phyloP scores from a whole-genome alignment of 371 early-diverging fungal genomes.

The Apophysomyces trapeziformis region DNA sequence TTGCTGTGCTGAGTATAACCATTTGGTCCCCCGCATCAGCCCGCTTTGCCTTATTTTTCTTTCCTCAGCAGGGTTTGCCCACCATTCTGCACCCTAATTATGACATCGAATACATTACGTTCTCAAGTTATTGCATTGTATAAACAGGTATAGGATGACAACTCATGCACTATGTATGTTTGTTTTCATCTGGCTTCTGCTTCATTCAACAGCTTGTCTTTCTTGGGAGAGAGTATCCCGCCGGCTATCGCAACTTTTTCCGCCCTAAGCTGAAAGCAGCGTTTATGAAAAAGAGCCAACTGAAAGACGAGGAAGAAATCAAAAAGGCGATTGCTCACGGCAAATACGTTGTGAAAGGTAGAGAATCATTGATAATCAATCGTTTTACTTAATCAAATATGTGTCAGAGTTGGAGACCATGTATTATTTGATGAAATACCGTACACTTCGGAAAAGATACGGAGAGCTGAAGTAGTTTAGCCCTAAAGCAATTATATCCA shows the following conservation, averaged over 20 bases:
- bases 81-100: not conserved
- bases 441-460: slow-evolving; percentile 67
- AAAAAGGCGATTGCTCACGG: slow-evolving; percentile 66
- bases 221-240: slow-evolving; percentile 67
- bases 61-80: not conserved
- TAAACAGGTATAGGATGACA: slow-evolving; percentile 43
- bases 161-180: not conserved
- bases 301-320: slow-evolving; percentile 60
- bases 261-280: slow-evolving; percentile 63
- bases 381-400: slow-evolving; percentile 10
- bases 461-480: slow-evolving; percentile 18
- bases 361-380: not conserved
- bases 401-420: slow-evolving; percentile 69
- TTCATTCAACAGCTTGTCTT: slow-evolving; percentile 48
- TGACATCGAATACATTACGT: slow-evolving; percentile 33
- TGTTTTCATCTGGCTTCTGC: not conserved
- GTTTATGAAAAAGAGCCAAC: slow-evolving; percentile 66
- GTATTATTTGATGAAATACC: slow-evolving; percentile 76
- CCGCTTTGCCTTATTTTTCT: not conserved
- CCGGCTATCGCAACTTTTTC: slow-evolving; percentile 60
- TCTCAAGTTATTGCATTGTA: slow-evolving; percentile 56
- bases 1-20: too few species aligned
- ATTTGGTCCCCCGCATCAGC: not conserved
- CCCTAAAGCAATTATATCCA: not conserved
- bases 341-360: slow-evolving; percentile 68